Evolutionary conservation across 495 filamentous ascomycete genomes (phyloP).

Genomic region (Xylaria castorea): DNA sequence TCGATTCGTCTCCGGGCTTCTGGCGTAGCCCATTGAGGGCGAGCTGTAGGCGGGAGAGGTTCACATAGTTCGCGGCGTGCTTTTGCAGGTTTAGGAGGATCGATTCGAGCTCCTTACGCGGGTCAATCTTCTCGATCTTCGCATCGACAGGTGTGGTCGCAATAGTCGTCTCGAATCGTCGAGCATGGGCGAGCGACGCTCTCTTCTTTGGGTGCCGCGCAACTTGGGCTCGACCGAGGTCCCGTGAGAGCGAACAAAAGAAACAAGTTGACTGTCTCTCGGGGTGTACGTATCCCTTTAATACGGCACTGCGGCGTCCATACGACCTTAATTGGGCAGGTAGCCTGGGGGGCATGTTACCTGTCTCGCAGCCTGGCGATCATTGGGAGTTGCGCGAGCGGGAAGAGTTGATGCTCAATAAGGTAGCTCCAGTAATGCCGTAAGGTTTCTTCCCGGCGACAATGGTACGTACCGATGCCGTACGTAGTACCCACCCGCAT

Average conservation of each 20-base stretch:
- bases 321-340: slow-evolving; percentile 35
- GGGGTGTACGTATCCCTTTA: background rate
- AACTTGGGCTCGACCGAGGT: slow-evolving; percentile 3
- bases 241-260: slow-evolving; percentile 48
- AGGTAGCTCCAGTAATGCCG: slow-evolving; percentile 10
- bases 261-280: slow-evolving; percentile 46
- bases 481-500: background rate
- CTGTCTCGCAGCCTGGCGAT: slow-evolving; percentile 1
- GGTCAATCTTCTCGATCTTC: slow-evolving; percentile 22
- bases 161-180: slow-evolving; percentile 19
- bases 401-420: background rate
- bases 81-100: slow-evolving; percentile 67
- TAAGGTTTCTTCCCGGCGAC: background rate
- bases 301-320: slow-evolving; percentile 21
- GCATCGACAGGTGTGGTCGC: background rate
- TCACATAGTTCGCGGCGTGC: slow-evolving; percentile 68
- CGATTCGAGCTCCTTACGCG: slow-evolving; percentile 63
- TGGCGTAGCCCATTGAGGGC: slow-evolving; percentile 79
- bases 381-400: slow-evolving; percentile 16
- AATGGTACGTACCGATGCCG: slow-evolving; percentile 6
- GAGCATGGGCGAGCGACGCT: slow-evolving; percentile 1
- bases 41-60: slow-evolving; percentile 78
- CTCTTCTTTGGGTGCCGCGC: slow-evolving; percentile 24
- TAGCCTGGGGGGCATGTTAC: slow-evolving; percentile 30
- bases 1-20: slow-evolving; percentile 62